A percentile compares a stretch with the other conserved stretches of the same genome.
Evolutionary conservation across 2,329 filamentous ascomycete species (phyloP).

Genomic region (Harringtonia lauricola): DNA sequence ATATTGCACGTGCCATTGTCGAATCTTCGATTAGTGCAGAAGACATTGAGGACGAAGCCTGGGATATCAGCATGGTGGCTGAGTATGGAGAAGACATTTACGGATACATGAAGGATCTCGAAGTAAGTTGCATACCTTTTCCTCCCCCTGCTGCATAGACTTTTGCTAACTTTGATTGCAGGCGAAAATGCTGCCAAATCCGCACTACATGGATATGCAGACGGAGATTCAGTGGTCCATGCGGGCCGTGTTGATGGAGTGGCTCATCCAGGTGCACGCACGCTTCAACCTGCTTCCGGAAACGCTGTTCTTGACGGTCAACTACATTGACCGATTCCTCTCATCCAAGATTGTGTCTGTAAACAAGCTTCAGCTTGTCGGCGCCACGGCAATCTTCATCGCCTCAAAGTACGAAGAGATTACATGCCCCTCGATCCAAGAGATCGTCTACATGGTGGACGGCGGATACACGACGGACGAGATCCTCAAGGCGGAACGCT

Average conservation of each 20-base stretch:
- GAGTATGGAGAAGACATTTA: slow-evolving; percentile 97
- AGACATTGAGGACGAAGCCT: slow-evolving; percentile 78
- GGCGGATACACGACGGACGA: slow-evolving; percentile 80
- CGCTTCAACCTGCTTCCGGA: slow-evolving; percentile 87
- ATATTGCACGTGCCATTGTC: slow-evolving; percentile 52
- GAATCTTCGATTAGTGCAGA: slow-evolving; percentile 54
- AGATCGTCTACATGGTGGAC: slow-evolving; percentile 99
- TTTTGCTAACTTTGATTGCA: slow-evolving; percentile 9
- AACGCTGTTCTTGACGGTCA: slow-evolving; percentile 88
- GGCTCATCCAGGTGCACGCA: slow-evolving; percentile 91
- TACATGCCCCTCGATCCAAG: slow-evolving; percentile 86
- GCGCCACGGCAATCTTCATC: slow-evolving; percentile 89
- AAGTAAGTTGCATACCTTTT: slow-evolving; percentile 43
- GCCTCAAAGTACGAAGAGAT: slow-evolving; percentile 99
- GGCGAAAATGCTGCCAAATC: slow-evolving; percentile 55
- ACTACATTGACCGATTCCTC: slow-evolving; percentile 95
- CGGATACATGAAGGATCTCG: slow-evolving; percentile 76
- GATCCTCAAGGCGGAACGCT: slow-evolving; percentile 92
- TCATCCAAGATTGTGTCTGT: slow-evolving; percentile 91
- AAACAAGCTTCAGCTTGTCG: slow-evolving; percentile 89
- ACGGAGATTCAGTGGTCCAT: slow-evolving; percentile 99
- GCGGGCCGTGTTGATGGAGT: slow-evolving; percentile 94
- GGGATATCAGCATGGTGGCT: slow-evolving; percentile 95
- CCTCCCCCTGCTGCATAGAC: neutral
- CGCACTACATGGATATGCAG: slow-evolving; percentile 94